Percentiles rank a stretch among this genome's conserved stretches.
These are phyloP conservation scores for Trifolium subterraneum DNA, from an alignment of 306 rosid species.

Conservation along the genomic window DNA sequence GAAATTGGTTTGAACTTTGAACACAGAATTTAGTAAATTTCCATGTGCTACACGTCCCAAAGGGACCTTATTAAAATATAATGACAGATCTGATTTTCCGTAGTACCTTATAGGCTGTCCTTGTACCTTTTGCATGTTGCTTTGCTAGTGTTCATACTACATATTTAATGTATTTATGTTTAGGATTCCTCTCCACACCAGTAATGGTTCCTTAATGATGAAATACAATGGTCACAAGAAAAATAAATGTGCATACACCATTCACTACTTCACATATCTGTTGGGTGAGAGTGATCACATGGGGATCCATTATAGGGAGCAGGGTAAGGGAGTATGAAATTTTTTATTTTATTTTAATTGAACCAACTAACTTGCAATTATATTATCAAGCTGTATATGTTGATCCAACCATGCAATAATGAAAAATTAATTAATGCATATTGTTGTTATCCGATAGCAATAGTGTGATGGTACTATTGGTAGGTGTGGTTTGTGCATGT, in stretches of 20 bases:
- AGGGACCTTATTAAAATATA: slow-evolving; percentile 26
- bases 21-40: slow-evolving; percentile 32
- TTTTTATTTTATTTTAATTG: slow-evolving; percentile 20
- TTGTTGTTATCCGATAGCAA: slow-evolving; percentile 43
- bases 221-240: slow-evolving; percentile 13
- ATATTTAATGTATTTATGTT: slow-evolving; percentile 32
- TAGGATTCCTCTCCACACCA: slow-evolving; percentile 34
- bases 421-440: slow-evolving; percentile 40
- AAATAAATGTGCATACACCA: slow-evolving; percentile 9
- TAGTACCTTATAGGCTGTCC: slow-evolving; percentile 45
- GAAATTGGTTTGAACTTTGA: slow-evolving; percentile 41
- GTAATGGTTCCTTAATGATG: slow-evolving; percentile 43
- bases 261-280: neutral
- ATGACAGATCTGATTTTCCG: slow-evolving; percentile 51
- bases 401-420: slow-evolving; percentile 40
- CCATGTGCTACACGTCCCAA: slow-evolving; percentile 47
- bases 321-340: neutral
- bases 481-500: slow-evolving; percentile 49
- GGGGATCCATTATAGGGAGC: slow-evolving; percentile 38
- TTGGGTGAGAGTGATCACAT: slow-evolving; percentile 38
- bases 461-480: slow-evolving; percentile 38
- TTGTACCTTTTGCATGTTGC: slow-evolving; percentile 45
- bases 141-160: slow-evolving; percentile 42
- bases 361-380: slow-evolving; percentile 34
- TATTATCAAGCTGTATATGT: slow-evolving; percentile 33